Conservation (phyloP, 768 basidiomycete species). For the Gloeopeniophorella convolvens region DNA sequence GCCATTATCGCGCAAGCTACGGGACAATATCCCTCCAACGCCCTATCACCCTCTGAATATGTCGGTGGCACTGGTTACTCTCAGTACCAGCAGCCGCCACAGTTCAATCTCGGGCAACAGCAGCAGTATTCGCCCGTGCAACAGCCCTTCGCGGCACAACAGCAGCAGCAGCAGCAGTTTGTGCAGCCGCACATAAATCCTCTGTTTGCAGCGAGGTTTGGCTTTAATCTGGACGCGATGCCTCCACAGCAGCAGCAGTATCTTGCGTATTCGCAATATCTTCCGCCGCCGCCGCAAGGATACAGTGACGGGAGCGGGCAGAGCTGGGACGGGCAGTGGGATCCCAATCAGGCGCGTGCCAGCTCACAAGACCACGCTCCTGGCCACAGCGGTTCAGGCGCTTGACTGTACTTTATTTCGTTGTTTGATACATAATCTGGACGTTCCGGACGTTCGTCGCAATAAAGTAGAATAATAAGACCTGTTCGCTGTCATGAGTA, state of each 20-base stretch:
- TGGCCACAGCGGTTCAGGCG: not conserved
- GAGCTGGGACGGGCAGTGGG: constrained; percentile 13
- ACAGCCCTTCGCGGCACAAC: constrained; percentile 10
- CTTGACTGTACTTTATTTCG: too few relatives aligned
- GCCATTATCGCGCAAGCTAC: constrained; percentile 40
- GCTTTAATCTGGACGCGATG: constrained; percentile 35
- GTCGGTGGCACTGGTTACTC: not conserved
- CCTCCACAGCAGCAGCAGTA: constrained; percentile 11
- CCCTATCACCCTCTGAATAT: constrained; percentile 20
- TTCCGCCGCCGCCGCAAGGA: not conserved
- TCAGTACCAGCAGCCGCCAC: constrained; percentile 15
- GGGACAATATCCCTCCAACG: constrained; percentile 31
- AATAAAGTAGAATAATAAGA: too few relatives aligned
- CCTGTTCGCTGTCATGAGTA: too few relatives aligned
- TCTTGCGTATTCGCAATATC: constrained; percentile 11
- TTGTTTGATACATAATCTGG: too few relatives aligned
- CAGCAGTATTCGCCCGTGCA: constrained; percentile 13
- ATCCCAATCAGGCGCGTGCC: not conserved
- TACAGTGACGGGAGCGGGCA: not conserved
- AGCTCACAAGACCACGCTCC: not conserved
- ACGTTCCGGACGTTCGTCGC: too few relatives aligned
- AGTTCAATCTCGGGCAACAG: constrained; percentile 13
- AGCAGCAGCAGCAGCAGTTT: constrained; percentile 28
- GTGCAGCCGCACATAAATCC: constrained; percentile 86
- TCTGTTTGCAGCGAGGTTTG: constrained; percentile 64